These are phyloP conservation scores for Rubroboletus pulcherrimus DNA, from an alignment of 768 basidiomycete genomes.

Conservation along the genomic window DNA sequence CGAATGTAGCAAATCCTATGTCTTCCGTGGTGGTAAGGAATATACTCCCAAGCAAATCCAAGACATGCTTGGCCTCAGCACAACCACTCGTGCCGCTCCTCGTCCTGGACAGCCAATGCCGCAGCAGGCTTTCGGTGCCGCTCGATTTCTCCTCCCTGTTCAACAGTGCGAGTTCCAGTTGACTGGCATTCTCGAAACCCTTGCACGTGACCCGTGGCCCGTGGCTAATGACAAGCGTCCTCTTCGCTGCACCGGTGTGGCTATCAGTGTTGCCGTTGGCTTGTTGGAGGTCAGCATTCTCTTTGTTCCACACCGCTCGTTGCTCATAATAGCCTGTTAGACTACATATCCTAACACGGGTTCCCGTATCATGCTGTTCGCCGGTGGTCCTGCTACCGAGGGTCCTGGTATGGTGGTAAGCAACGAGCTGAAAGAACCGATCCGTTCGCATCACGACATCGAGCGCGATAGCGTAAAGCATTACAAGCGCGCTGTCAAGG, in stretches of 20 bases:
- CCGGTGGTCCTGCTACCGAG: conserved; percentile 93
- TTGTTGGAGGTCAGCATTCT: conserved; percentile 65
- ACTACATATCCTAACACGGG: conserved; percentile 95
- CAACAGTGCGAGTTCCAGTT: conserved; percentile 95
- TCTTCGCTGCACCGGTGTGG: conserved; percentile 92
- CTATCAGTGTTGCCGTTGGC: conserved; percentile 89
- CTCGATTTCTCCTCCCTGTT: conserved; percentile 88
- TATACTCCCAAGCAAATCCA: conserved; percentile 95
- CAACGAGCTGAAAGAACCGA: conserved; percentile 94
- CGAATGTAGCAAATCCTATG: conserved; percentile 96
- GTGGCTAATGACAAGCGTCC: conserved; percentile 93
- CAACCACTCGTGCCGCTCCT: conserved; percentile 77
- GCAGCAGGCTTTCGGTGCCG: conserved; percentile 75
- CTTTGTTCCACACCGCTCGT: background rate
- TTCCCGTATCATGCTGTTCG: conserved; percentile 92
- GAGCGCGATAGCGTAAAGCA: conserved; percentile 96
- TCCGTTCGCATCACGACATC: conserved; percentile 98
- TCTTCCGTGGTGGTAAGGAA: conserved; percentile 97
- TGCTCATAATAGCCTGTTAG: conserved; percentile 25
- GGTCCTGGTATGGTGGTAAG: conserved; percentile 97
- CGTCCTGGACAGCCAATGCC: conserved; percentile 83
- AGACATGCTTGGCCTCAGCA: conserved; percentile 87
- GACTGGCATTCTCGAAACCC: conserved; percentile 84
- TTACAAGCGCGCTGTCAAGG: conserved; percentile 95
- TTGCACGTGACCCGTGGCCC: conserved; percentile 94